Evolutionary conservation across 2,329 filamentous ascomycete genomes (phyloP).

Genomic region (Neofusicoccum parvum): DNA sequence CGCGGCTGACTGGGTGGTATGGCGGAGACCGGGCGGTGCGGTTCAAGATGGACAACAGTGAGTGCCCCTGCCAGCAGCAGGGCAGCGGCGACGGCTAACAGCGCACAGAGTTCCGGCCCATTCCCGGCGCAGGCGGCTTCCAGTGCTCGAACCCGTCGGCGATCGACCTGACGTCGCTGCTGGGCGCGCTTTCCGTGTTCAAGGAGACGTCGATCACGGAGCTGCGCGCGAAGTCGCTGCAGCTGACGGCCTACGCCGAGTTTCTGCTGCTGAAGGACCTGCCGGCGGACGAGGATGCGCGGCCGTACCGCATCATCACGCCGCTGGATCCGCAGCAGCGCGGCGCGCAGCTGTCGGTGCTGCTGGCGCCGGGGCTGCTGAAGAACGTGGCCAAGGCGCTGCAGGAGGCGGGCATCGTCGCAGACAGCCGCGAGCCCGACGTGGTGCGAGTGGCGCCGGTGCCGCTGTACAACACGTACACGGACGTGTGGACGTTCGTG

Average conservation of each 20-base stretch:
- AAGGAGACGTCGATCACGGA: constrained; percentile 63
- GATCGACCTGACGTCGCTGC: constrained; percentile 66
- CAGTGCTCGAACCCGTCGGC: constrained; percentile 73
- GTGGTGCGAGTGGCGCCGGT: constrained; percentile 22
- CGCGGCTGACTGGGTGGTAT: constrained; percentile 72
- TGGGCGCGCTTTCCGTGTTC: constrained; percentile 67
- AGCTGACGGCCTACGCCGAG: constrained; percentile 69
- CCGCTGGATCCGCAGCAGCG: constrained; percentile 62
- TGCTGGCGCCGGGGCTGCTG: constrained; percentile 44
- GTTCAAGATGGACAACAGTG: constrained; percentile 70
- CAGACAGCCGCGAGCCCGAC: constrained; percentile 21
- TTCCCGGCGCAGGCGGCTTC: constrained; percentile 68
- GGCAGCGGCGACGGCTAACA: background rate
- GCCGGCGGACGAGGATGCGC: background rate
- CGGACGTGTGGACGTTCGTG: constrained; percentile 16
- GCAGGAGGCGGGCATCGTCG: constrained; percentile 18
- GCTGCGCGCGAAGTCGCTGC: constrained; percentile 65
- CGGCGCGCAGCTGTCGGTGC: constrained; percentile 71
- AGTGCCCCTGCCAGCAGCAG: background rate
- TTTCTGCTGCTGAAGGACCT: constrained; percentile 52
- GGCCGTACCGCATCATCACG: constrained; percentile 57
- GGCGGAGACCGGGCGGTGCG: constrained; percentile 69
- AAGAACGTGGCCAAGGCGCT: constrained; percentile 13
- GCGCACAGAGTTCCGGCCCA: constrained; percentile 59
- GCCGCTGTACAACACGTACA: constrained; percentile 22